Conservation (phyloP, 768 basidiomycete species). For the Phanerodontia chrysosporium region DNA sequence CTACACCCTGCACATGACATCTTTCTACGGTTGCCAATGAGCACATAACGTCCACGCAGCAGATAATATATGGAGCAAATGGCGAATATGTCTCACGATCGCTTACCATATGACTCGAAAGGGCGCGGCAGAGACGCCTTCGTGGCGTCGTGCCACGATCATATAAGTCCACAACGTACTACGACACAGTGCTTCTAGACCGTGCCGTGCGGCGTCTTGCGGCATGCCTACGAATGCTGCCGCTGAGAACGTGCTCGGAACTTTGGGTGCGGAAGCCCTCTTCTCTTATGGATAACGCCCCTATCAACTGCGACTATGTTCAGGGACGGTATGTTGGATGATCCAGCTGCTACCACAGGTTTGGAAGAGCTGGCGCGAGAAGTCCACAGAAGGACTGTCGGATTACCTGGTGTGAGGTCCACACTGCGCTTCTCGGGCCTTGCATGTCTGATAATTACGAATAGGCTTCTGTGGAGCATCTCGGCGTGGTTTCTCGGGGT, state of each 20-base stretch:
- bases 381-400: constrained; percentile 68
- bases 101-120: no score
- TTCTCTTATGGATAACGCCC: no score
- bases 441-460: neutral
- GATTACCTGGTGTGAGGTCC: constrained; percentile 54
- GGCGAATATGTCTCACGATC: neutral
- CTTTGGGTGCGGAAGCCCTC: constrained; percentile 17
- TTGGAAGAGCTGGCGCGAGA: constrained; percentile 65
- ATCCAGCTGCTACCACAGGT: constrained; percentile 67
- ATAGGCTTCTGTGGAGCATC: constrained; percentile 58
- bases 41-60: no score
- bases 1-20: no score
- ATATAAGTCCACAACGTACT: no score
- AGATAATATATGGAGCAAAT: neutral
- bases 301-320: neutral
- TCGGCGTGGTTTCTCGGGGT: constrained; percentile 60
- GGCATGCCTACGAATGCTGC: constrained; percentile 41
- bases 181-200: no score
- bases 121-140: no score
- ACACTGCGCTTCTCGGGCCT: no score
- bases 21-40: no score
- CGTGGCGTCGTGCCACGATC: neutral
- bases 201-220: neutral
- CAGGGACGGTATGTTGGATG: constrained; percentile 66
- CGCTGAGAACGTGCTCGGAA: constrained; percentile 43